These are phyloP conservation scores for Erodium texanum DNA, from an alignment of 441 rosid species.

Conservation along the genomic window DNA sequence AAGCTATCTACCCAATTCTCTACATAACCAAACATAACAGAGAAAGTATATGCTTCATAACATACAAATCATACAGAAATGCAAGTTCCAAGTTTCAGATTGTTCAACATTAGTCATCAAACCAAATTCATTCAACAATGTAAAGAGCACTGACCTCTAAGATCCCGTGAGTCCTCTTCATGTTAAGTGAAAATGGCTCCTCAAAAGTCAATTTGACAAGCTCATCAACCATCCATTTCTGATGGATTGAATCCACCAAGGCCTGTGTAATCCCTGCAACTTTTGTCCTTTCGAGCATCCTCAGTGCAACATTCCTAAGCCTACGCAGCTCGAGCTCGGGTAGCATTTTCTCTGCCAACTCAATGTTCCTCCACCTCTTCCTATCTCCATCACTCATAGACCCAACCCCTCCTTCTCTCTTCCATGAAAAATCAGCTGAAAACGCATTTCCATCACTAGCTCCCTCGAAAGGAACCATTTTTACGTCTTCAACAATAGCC, in stretches of 20 bases:
- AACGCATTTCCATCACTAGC: slow-evolving; percentile 4
- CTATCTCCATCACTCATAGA: slow-evolving; percentile 19
- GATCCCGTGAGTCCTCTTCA: slow-evolving; percentile 69
- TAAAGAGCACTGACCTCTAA: slow-evolving; percentile 60
- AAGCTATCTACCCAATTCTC: slow-evolving; percentile 7
- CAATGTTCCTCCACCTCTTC: slow-evolving; percentile 36
- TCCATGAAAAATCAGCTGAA: slow-evolving; percentile 35
- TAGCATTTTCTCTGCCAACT: slow-evolving; percentile 45
- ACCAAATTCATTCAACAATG: not conserved
- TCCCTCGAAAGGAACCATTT: too few relatives aligned
- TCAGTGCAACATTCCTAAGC: slow-evolving; percentile 61
- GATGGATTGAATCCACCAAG: slow-evolving; percentile 56
- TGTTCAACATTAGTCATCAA: not conserved
- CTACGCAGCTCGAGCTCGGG: slow-evolving; percentile 71
- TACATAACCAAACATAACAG: not conserved
- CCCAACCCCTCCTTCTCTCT: slow-evolving; percentile 15
- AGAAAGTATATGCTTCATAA: not conserved
- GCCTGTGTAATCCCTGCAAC: slow-evolving; percentile 64
- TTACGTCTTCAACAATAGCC: too few relatives aligned
- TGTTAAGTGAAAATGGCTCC: slow-evolving; percentile 57
- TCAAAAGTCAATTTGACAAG: slow-evolving; percentile 76
- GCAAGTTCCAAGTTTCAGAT: not conserved
- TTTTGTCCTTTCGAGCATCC: slow-evolving; percentile 75
- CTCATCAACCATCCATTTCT: slow-evolving; percentile 70
- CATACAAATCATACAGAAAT: not conserved